Conservation (phyloP, 208 protist genomes). For the Balamuthia mandrillaris region DNA sequence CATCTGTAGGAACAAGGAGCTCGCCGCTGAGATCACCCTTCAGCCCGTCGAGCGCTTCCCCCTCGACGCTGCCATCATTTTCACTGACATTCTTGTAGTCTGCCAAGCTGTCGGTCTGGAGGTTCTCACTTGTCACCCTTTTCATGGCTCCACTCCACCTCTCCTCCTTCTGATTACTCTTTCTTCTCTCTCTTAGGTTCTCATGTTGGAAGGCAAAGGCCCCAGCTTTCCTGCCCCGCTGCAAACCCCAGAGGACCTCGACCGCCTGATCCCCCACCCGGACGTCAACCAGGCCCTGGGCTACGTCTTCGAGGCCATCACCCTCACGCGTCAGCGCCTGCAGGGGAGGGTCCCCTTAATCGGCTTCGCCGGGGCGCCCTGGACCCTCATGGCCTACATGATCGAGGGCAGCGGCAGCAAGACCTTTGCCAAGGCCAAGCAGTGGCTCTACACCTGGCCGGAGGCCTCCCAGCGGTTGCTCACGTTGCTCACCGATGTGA, state of each 20-base stretch:
- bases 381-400: slow-evolving; percentile 80
- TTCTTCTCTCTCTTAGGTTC: too few relatives aligned
- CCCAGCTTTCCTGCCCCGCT: slow-evolving; percentile 36
- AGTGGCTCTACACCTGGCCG: slow-evolving; percentile 68
- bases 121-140: too few relatives aligned
- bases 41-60: slow-evolving; percentile 77
- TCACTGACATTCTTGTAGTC: slow-evolving; percentile 84
- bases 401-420: slow-evolving; percentile 74
- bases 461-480: slow-evolving; percentile 66
- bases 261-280: slow-evolving; percentile 1
- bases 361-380: slow-evolving; percentile 80
- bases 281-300: slow-evolving; percentile 52
- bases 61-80: slow-evolving; percentile 85
- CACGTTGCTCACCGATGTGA: slow-evolving; percentile 54
- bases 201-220: slow-evolving; percentile 51
- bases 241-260: slow-evolving; percentile 44
- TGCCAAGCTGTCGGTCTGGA: slow-evolving; percentile 80
- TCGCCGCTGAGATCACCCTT: slow-evolving; percentile 79
- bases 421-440: slow-evolving; percentile 66
- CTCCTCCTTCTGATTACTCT: too few relatives aligned
- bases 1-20: slow-evolving; percentile 75
- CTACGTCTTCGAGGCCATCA: slow-evolving; percentile 79
- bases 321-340: slow-evolving; percentile 67
- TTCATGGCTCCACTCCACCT: too few relatives aligned
- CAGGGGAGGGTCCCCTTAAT: slow-evolving; percentile 78